A percentile compares a stretch with the other conserved stretches of the same genome.
Evolutionary conservation across 2,329 filamentous ascomycete species (phyloP).

Genomic region (Fusarium sp.): DNA sequence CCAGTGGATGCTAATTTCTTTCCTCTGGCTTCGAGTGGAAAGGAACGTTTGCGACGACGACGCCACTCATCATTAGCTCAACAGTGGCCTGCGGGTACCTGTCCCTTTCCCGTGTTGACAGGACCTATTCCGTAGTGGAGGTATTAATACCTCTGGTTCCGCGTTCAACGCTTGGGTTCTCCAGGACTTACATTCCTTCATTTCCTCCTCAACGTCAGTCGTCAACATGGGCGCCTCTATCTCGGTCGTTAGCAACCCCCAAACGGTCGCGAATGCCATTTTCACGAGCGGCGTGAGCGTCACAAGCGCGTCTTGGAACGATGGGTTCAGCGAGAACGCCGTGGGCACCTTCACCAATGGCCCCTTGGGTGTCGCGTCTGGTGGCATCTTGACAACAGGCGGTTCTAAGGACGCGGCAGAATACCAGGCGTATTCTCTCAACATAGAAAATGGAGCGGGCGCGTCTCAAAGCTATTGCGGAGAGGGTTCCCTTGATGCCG

Average conservation of each 20-base stretch:
- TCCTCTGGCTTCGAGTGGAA: not conserved
- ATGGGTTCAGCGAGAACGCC: conserved; percentile 37
- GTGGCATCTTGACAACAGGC: not conserved
- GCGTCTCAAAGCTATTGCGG: not conserved
- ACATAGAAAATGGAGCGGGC: not conserved
- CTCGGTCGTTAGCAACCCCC: not conserved
- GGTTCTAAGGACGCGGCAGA: not conserved
- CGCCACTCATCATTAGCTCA: not conserved
- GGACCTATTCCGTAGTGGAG: not conserved
- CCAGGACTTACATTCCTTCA: not conserved
- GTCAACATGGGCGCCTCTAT: not conserved
- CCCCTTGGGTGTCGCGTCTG: not conserved
- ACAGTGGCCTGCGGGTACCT: not conserved
- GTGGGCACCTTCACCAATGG: conserved; percentile 61
- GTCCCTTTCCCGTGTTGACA: not conserved
- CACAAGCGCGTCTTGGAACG: not conserved
- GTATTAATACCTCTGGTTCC: not conserved
- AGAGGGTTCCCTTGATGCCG: not conserved
- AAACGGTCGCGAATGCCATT: not conserved
- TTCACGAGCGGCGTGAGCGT: not conserved
- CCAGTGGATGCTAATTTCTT: not conserved
- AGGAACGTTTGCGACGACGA: not conserved
- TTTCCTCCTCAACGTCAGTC: not conserved
- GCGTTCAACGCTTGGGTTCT: not conserved
- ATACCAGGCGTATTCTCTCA: not conserved